phyloP scores from a whole-genome alignment of 2,329 filamentous ascomycete species.

The Alternaria ventricosa region DNA sequence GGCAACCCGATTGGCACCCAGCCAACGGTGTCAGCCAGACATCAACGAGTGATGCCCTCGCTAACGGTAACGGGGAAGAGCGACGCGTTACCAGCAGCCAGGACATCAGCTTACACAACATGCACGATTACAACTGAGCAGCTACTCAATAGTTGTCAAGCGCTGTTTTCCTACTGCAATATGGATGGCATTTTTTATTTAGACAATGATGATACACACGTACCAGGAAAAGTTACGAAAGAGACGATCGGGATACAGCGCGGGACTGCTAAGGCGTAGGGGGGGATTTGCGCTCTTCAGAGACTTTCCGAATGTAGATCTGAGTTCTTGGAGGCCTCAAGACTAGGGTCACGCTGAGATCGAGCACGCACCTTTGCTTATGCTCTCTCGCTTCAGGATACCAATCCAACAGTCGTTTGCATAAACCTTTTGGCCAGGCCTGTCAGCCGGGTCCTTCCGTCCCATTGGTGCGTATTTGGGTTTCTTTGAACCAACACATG shows the following conservation, averaged over 20 bases:
- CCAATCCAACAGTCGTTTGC: slow-evolving; percentile 10
- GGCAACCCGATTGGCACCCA: slow-evolving; percentile 32
- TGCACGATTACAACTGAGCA: slow-evolving; percentile 48
- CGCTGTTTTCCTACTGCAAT: neutral
- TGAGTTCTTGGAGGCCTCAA: neutral
- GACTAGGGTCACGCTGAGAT: slow-evolving; percentile 4
- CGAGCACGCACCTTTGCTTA: slow-evolving; percentile 5
- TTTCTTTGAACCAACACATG: neutral
- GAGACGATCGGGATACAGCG: slow-evolving; percentile 1
- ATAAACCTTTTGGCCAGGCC: slow-evolving; percentile 5
- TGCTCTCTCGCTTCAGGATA: slow-evolving; percentile 5
- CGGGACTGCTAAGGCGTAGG: neutral
- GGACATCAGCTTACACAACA: slow-evolving; percentile 68
- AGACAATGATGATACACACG: slow-evolving; percentile 1
- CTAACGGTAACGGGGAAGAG: slow-evolving; percentile 29
- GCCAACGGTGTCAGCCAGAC: slow-evolving; percentile 27
- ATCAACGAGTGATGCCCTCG: slow-evolving; percentile 22
- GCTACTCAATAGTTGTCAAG: neutral
- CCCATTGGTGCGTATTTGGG: slow-evolving; percentile 3
- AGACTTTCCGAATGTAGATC: neutral
- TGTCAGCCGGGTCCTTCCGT: slow-evolving; percentile 7
- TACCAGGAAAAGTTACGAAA: slow-evolving; percentile 8
- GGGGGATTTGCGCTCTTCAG: neutral
- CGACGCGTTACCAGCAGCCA: slow-evolving; percentile 54
- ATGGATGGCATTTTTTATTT: neutral